Evolutionary conservation across 495 filamentous ascomycete genomes (phyloP), one percentile per base, ranked within the genome.

Genomic region (Penicillium waksmanii): DNA sequence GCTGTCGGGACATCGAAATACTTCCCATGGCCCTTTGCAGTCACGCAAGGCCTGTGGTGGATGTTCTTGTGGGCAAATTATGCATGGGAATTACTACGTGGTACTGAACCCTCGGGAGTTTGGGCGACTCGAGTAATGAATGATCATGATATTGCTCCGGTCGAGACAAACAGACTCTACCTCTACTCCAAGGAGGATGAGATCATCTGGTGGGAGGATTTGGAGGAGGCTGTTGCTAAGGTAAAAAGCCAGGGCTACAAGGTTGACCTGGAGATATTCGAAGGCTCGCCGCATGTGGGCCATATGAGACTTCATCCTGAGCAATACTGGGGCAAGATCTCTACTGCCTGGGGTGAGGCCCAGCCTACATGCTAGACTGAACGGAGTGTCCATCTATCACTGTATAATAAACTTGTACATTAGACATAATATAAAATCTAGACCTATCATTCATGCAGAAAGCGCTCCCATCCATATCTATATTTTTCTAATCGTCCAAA

Each of bases 111-210:
- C 0, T 66, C 71, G 0, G 65, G 69, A 9, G 63, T 62, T 18
- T 67, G 62, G 62, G 66, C 63, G 19, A 60, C 54, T n/a, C 52
- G 62, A 2, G 51, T 64, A 3, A 61, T 73, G 60, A 67, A 63
- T 31, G 65, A 75, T 58, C 60, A 58, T n/a, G 13, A 53, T 0
- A 56, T 66, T 7, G 51, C 62, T 11, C 56, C 61, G 13, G 51
- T 52, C 19, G 55, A 58, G 1, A 35, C 67, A 1, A 58, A 53
- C 12, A 65, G 79, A 40, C 17, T 85, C 43, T 84, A 83, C 60
- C 58, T 84, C 9, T 84, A 84, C 61, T 80, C 77, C 17, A 82
- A 81, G 64, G 73, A 75, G 40, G 83, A 85, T 68, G 77, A 83
- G 57, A 77, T 85, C 23, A 84, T 85, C 51, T 60, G 71, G 38